Evolutionary conservation across 495 filamentous ascomycete species (phyloP).

Genomic region (Physcia stellaris): DNA sequence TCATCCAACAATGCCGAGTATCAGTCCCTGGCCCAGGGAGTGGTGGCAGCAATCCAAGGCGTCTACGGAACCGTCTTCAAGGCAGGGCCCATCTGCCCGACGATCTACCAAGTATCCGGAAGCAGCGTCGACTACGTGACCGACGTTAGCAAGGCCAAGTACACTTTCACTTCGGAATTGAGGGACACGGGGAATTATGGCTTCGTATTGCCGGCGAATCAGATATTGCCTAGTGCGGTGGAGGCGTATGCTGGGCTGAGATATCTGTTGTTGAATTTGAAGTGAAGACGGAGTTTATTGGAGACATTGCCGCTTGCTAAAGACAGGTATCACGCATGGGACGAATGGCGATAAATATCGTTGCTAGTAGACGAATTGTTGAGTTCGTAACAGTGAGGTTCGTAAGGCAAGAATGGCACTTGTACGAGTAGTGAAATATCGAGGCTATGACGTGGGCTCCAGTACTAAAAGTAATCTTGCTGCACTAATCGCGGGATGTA

Average conservation of each 20-base stretch:
- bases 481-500: too few relatives aligned
- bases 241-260: constrained; percentile 43
- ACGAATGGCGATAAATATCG: too few relatives aligned
- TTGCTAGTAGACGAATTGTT: too few relatives aligned
- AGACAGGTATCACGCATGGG: not conserved
- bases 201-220: constrained; percentile 41
- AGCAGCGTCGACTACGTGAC: constrained; percentile 39
- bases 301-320: too few relatives aligned
- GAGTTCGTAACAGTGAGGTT: too few relatives aligned
- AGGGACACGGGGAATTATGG: constrained; percentile 32
- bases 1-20: constrained; percentile 25
- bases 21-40: constrained; percentile 16
- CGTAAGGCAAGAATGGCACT: too few relatives aligned
- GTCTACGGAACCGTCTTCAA: constrained; percentile 32
- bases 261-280: constrained; percentile 37
- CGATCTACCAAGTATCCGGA: constrained; percentile 46
- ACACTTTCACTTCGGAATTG: constrained; percentile 43
- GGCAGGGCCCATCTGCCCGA: constrained; percentile 38
- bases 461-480: too few relatives aligned
- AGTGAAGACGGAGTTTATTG: too few relatives aligned
- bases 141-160: constrained; percentile 36
- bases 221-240: constrained; percentile 36
- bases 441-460: too few relatives aligned
- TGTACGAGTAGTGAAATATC: too few relatives aligned
- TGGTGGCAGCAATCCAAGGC: constrained; percentile 21